A percentile compares a stretch with the other conserved stretches of the same genome.
These are phyloP conservation scores for Chlorella sp. DNA, from an alignment of 139 green algal genomes.

Conservation along the genomic window DNA sequence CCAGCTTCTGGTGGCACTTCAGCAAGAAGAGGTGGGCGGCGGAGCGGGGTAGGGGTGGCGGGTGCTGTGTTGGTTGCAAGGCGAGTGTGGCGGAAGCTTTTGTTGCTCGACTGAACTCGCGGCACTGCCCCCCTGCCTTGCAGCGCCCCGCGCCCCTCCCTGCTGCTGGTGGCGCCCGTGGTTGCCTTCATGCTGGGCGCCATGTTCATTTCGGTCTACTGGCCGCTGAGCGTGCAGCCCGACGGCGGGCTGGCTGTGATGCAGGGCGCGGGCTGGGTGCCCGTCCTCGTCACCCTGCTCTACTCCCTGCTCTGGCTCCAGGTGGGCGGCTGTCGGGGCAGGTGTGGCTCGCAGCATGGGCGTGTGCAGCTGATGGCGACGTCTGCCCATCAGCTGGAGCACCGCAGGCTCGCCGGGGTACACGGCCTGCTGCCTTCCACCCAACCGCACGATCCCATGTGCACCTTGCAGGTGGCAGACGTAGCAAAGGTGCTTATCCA, in stretches of 20 bases:
- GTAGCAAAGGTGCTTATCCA: conserved; percentile 36
- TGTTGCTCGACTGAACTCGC: too few species aligned
- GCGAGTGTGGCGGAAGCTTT: too few species aligned
- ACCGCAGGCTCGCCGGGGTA: too few species aligned
- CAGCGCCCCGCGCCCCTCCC: conserved; percentile 36
- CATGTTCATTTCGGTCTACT: conserved; percentile 50
- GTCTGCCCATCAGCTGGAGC: neutral
- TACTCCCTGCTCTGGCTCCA: conserved; percentile 41
- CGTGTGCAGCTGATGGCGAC: neutral
- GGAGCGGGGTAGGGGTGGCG: neutral
- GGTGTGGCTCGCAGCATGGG: neutral
- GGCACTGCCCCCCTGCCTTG: neutral
- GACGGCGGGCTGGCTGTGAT: conserved; percentile 45
- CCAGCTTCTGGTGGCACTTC: conserved; percentile 51
- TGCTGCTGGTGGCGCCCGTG: conserved; percentile 40
- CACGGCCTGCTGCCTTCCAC: neutral
- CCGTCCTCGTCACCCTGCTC: conserved; percentile 38
- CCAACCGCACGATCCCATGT: conserved; percentile 15
- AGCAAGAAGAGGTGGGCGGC: conserved; percentile 10
- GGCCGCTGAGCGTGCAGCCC: conserved; percentile 42
- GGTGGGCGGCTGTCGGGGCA: neutral
- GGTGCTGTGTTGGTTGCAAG: neutral
- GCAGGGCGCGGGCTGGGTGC: conserved; percentile 46
- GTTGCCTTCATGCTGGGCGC: conserved; percentile 36
- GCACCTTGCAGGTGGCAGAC: conserved; percentile 38